phyloP scores from a whole-genome alignment of 2,329 filamentous ascomycete genomes.

The Clarireedia monteithiana region DNA sequence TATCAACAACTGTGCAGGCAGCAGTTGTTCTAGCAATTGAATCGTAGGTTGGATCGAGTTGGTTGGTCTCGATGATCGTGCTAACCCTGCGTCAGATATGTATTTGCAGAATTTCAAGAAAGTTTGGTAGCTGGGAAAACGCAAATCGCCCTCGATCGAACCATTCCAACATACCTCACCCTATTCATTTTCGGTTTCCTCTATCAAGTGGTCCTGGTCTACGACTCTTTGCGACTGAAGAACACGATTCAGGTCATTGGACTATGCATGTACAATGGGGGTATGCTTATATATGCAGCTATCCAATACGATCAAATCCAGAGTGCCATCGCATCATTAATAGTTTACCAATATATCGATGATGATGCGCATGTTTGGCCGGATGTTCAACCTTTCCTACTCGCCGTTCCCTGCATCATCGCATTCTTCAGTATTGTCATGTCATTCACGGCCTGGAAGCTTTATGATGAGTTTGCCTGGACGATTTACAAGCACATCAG shows the following conservation, averaged over 20 bases:
- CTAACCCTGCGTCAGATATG: slow-evolving; percentile 47
- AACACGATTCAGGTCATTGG: slow-evolving; percentile 99
- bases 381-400: slow-evolving; percentile 64
- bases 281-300: slow-evolving; percentile 83
- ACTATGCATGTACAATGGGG: slow-evolving; percentile 84
- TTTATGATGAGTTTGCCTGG: slow-evolving; percentile 98
- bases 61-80: neutral
- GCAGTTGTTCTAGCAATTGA: slow-evolving; percentile 76
- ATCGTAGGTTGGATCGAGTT: slow-evolving; percentile 51
- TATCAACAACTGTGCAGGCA: slow-evolving; percentile 67
- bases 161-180: slow-evolving; percentile 91
- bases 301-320: slow-evolving; percentile 90
- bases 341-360: slow-evolving; percentile 26
- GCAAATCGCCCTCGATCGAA: slow-evolving; percentile 49
- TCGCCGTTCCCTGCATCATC: slow-evolving; percentile 81
- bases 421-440: slow-evolving; percentile 66
- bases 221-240: slow-evolving; percentile 87
- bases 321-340: slow-evolving; percentile 57
- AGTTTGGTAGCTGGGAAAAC: slow-evolving; percentile 43
- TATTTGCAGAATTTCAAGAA: slow-evolving; percentile 79
- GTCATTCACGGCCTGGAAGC: slow-evolving; percentile 78
- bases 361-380: slow-evolving; percentile 50
- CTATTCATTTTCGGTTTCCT: slow-evolving; percentile 97
- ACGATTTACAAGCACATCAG: slow-evolving; percentile 99
- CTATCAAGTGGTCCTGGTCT: slow-evolving; percentile 83